Base-by-base conservation (phyloP, 2,329 filamentous ascomycete species). In the Penicillium sp. region DNA sequence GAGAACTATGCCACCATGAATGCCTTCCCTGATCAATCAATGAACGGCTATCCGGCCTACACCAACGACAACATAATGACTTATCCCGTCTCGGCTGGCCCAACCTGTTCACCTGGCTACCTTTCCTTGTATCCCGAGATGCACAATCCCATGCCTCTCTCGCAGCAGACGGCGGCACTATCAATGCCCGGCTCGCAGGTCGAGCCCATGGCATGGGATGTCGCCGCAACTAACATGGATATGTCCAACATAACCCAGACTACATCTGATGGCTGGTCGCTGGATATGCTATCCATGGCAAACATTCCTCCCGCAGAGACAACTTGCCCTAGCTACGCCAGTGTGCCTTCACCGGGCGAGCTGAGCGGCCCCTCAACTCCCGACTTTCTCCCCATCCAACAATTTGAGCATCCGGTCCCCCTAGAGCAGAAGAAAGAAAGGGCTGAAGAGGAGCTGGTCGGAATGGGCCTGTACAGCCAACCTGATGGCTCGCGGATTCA, bases 391-490 rank as follows among this genome's bases (percentile, higher is more conserved):
- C 67, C 70, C n/a, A 67, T 68, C 31, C 69, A 70, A 46, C 63
- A 68, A 22, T 64, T 66, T n/a, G 62, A 66, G 1, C 50, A 59
- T n/a, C 35, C 58, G 20, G 57, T 51, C 7, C 52, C 57, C 16
- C 50, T 79, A 49, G 60, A 78, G 5, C 69, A 82, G 22, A 78
- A 80, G 28, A 78, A 82, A 35, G 76, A 81, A 43, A 82, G 83
- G 25, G 76, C 81, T 13, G 66, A 72, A 11, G 66, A 72, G 10
- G 74, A 74, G 7, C 71, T 80, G 22, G 61, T 74, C 0, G 70
- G 89, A 18, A 86, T 94, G 81, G 89, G 89, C 0, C 80, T 94
- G 0, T 94, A 94, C 69, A 89, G 90, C 63, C 76, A 82, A 4
- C 88, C 88, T 0, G 86, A 85, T 49, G 81, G 27, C 73, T 78